Evolutionary conservation across 2,329 filamentous ascomycete genomes (phyloP).

Genomic region (Neofusicoccum sp.): DNA sequence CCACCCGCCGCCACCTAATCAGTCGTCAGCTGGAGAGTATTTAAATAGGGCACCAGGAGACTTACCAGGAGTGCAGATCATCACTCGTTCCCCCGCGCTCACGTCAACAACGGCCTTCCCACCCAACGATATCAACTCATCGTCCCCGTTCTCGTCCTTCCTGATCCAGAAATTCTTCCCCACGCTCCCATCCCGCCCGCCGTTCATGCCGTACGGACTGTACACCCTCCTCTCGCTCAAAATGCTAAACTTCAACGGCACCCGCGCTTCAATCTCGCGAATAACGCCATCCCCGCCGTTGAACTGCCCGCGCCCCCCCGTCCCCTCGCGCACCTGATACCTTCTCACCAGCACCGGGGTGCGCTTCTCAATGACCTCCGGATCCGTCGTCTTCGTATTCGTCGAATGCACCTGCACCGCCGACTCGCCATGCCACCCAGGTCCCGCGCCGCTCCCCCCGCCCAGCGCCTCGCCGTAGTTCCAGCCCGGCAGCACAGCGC

Average conservation of each 20-base stretch:
- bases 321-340: constrained; percentile 31
- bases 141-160: not conserved
- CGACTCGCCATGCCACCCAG: constrained; percentile 31
- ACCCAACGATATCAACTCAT: constrained; percentile 14
- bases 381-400: constrained; percentile 39
- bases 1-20: constrained; percentile 10
- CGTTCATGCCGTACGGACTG: constrained; percentile 34
- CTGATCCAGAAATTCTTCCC: constrained; percentile 27
- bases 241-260: constrained; percentile 29
- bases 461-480: constrained; percentile 38
- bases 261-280: constrained; percentile 31
- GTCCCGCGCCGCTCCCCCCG: constrained; percentile 36
- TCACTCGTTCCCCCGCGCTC: not conserved
- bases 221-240: constrained; percentile 33
- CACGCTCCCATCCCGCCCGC: constrained; percentile 31
- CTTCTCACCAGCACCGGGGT: constrained; percentile 35
- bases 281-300: constrained; percentile 33
- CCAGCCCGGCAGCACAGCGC: constrained; percentile 28
- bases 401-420: constrained; percentile 39
- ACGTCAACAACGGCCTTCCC: constrained; percentile 13
- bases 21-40: not conserved
- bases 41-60: not conserved
- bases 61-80: constrained; percentile 17
- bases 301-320: constrained; percentile 29
- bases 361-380: constrained; percentile 35